Percentiles rank a stretch among this genome's conserved stretches.
phyloP scores from a whole-genome alignment of 2,329 filamentous ascomycete genomes.

The Penicillium concentricum region DNA sequence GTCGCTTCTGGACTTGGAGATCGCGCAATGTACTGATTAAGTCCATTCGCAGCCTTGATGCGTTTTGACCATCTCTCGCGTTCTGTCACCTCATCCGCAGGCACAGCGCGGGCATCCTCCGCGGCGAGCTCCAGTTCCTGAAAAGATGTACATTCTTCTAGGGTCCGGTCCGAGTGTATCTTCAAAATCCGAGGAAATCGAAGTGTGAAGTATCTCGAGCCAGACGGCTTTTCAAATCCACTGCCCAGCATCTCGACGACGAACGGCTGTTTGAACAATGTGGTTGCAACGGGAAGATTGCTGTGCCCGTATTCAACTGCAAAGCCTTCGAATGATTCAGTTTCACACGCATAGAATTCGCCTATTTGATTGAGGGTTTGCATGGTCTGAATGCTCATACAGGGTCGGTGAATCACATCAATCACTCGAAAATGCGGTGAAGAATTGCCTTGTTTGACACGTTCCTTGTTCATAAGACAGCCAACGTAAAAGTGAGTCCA shows the following conservation, averaged over 20 bases:
- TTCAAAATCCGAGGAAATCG: constrained; percentile 76
- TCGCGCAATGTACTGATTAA: constrained; percentile 23
- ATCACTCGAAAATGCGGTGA: constrained; percentile 66
- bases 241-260: constrained; percentile 80
- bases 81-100: constrained; percentile 58
- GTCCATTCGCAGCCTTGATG: constrained; percentile 55
- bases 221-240: constrained; percentile 70
- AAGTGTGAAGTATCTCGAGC: constrained; percentile 69
- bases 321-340: constrained; percentile 38
- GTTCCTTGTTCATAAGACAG: constrained; percentile 68
- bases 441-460: constrained; percentile 50
- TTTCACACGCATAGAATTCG: constrained; percentile 45
- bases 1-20: constrained; percentile 27
- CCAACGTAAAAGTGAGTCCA: constrained; percentile 83
- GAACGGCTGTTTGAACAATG: constrained; percentile 66
- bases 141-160: constrained; percentile 67
- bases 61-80: constrained; percentile 60
- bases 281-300: constrained; percentile 34
- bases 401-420: constrained; percentile 55
- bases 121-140: constrained; percentile 68
- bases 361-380: constrained; percentile 50
- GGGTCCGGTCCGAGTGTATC: constrained; percentile 72
- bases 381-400: constrained; percentile 53
- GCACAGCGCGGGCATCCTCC: constrained; percentile 52
- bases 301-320: constrained; percentile 48